Evolutionary conservation across 805 yeast species (phyloP).

Genomic region (Ogataea henricii): DNA sequence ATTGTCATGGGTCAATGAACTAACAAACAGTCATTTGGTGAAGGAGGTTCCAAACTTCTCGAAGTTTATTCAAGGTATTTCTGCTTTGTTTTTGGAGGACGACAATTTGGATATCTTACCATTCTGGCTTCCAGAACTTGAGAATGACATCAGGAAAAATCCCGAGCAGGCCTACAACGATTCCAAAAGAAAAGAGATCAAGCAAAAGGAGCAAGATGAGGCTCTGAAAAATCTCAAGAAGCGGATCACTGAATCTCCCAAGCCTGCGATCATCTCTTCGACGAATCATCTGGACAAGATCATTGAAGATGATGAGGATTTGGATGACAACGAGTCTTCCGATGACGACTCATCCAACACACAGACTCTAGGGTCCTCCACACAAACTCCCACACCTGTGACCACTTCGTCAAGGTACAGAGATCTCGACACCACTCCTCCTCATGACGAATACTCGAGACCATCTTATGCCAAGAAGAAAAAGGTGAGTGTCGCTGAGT

Average conservation of each 20-base stretch:
- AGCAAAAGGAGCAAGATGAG: slow-evolving; percentile 44
- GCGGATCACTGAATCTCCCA: slow-evolving; percentile 45
- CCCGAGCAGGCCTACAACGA: slow-evolving; percentile 80
- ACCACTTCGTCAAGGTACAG: slow-evolving; percentile 7
- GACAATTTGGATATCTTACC: slow-evolving; percentile 89
- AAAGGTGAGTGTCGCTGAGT: slow-evolving; percentile 24
- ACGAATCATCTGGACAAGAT: slow-evolving; percentile 36
- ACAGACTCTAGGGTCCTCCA: slow-evolving; percentile 10
- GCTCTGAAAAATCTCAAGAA: slow-evolving; percentile 41
- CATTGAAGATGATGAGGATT: slow-evolving; percentile 36
- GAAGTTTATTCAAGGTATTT: slow-evolving; percentile 90
- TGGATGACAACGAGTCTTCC: slow-evolving; percentile 50
- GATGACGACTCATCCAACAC: slow-evolving; percentile 57
- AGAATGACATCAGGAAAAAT: slow-evolving; percentile 69
- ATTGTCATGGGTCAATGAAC: slow-evolving; percentile 79
- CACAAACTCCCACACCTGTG: slow-evolving; percentile 5
- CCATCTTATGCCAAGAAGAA: slow-evolving; percentile 10
- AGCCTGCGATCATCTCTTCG: slow-evolving; percentile 25
- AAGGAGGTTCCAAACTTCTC: slow-evolving; percentile 94
- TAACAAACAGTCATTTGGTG: slow-evolving; percentile 79
- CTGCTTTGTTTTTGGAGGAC: slow-evolving; percentile 83
- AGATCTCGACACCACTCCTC: slow-evolving; percentile 4
- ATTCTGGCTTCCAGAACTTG: slow-evolving; percentile 92
- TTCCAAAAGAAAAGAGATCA: slow-evolving; percentile 54
- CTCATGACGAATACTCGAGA: neutral